A percentile compares a stretch with the other conserved stretches of the same genome.
phyloP scores from a whole-genome alignment of 129 eudicot genomes.

The Glebionis coronaria region DNA sequence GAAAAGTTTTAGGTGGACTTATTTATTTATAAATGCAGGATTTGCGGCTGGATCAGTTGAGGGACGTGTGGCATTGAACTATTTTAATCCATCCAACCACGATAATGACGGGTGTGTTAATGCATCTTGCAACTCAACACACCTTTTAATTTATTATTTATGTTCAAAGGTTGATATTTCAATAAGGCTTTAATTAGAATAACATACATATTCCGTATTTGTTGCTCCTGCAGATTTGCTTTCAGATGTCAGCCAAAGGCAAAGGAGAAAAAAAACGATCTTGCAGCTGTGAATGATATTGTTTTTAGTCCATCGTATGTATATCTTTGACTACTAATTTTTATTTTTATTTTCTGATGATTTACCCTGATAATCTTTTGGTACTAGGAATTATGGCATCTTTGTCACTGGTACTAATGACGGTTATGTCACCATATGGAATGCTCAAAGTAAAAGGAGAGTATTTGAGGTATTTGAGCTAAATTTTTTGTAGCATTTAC shows the following conservation, averaged over 20 bases:
- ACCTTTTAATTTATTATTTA: not conserved
- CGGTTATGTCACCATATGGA: conserved; percentile 82
- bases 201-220: conserved; percentile 7
- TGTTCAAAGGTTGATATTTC: not conserved
- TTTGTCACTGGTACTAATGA: conserved; percentile 83
- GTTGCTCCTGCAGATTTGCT: conserved; percentile 53
- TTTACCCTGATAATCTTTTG: conserved; percentile 15
- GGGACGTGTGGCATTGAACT: conserved; percentile 73
- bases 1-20: not conserved
- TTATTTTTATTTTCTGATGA: conserved; percentile 16
- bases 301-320: conserved; percentile 85
- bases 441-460: conserved; percentile 71
- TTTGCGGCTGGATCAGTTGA: conserved; percentile 91
- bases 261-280: conserved; percentile 52
- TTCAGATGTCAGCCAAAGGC: conserved; percentile 81
- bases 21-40: conserved; percentile 38
- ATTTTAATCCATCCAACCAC: conserved; percentile 41
- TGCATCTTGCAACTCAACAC: conserved; percentile 18
- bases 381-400: conserved; percentile 46
- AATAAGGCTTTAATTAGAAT: not conserved
- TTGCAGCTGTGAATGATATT: conserved; percentile 86
- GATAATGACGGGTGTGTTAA: conserved; percentile 59
- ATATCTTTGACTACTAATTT: conserved; percentile 11
- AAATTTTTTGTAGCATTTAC: not conserved
- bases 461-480: conserved; percentile 50